phyloP scores from a whole-genome alignment of 768 basidiomycete species.

The Tulasnella sp. region DNA sequence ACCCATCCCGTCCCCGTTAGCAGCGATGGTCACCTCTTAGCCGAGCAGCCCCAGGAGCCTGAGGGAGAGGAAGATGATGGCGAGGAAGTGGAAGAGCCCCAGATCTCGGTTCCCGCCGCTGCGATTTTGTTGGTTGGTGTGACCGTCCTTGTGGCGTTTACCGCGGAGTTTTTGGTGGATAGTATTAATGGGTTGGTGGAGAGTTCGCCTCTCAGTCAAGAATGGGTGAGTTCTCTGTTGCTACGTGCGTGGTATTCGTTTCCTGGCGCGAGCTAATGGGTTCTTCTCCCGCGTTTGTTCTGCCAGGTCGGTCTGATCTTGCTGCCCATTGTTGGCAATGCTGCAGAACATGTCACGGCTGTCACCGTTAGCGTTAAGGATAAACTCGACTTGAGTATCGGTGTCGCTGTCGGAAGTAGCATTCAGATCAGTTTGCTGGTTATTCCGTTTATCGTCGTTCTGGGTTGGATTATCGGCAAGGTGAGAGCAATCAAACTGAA shows the following conservation, averaged over 20 bases:
- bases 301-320: conserved; percentile 67
- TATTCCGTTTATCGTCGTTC: conserved; percentile 52
- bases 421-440: conserved; percentile 61
- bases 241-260: background rate
- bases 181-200: conserved; percentile 70
- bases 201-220: conserved; percentile 42
- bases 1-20: too few relatives aligned
- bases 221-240: conserved; percentile 40
- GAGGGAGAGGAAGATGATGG: conserved; percentile 28
- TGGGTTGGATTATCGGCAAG: conserved; percentile 30
- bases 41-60: background rate
- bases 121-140: conserved; percentile 48
- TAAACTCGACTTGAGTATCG: conserved; percentile 78
- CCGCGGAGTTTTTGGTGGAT: conserved; percentile 63
- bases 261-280: background rate
- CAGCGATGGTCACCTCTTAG: background rate
- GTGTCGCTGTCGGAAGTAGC: conserved; percentile 70
- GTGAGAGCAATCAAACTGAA: background rate
- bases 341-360: conserved; percentile 87
- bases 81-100: conserved; percentile 45
- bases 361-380: conserved; percentile 63
- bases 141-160: conserved; percentile 55
- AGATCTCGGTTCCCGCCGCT: conserved; percentile 48
- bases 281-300: too few relatives aligned
- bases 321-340: conserved; percentile 87